A percentile compares a stretch with the other conserved stretches of the same genome.
phyloP scores from a whole-genome alignment of 441 rosid genomes.

The Melastoma candidum region DNA sequence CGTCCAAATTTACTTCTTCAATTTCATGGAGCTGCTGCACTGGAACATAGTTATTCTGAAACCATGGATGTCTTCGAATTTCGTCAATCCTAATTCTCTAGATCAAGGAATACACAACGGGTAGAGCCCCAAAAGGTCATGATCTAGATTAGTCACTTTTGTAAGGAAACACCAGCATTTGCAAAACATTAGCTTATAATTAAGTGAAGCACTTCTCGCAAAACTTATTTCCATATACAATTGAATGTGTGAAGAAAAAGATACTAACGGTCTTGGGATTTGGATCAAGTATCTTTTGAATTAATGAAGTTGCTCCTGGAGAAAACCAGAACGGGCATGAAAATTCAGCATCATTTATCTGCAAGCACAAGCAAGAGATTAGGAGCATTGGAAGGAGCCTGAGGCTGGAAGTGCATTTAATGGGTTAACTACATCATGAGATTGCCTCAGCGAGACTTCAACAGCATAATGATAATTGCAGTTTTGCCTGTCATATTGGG shows the following conservation, averaged over 20 bases:
- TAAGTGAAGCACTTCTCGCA: too few relatives aligned
- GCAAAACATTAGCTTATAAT: too few relatives aligned
- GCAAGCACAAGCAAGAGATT: conserved; percentile 14
- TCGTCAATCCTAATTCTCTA: conserved; percentile 71
- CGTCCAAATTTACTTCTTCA: conserved; percentile 69
- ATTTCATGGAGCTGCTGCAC: conserved; percentile 34
- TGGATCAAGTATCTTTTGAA: conserved; percentile 68
- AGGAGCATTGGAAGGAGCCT: conserved; percentile 15
- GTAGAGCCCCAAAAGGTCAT: too few relatives aligned
- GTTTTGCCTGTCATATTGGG: too few relatives aligned
- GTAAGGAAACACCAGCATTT: too few relatives aligned
- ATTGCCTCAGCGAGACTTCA: too few relatives aligned
- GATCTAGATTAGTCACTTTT: too few relatives aligned
- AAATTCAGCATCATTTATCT: conserved; percentile 79
- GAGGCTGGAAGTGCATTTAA: neutral
- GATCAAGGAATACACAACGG: conserved; percentile 17
- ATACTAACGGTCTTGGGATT: conserved; percentile 77
- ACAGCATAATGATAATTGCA: too few relatives aligned
- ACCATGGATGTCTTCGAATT: conserved; percentile 65
- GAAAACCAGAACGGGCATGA: conserved; percentile 82
- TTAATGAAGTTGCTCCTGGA: conserved; percentile 48
- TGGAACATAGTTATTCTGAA: conserved; percentile 45
- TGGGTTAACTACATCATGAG: too few relatives aligned
- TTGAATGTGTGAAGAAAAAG: conserved; percentile 1
- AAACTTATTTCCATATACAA: too few relatives aligned